A percentile compares a stretch with the other conserved stretches of the same genome.
Conservation (phyloP, 768 basidiomycete species). For the Botryobasidium botryosum region DNA sequence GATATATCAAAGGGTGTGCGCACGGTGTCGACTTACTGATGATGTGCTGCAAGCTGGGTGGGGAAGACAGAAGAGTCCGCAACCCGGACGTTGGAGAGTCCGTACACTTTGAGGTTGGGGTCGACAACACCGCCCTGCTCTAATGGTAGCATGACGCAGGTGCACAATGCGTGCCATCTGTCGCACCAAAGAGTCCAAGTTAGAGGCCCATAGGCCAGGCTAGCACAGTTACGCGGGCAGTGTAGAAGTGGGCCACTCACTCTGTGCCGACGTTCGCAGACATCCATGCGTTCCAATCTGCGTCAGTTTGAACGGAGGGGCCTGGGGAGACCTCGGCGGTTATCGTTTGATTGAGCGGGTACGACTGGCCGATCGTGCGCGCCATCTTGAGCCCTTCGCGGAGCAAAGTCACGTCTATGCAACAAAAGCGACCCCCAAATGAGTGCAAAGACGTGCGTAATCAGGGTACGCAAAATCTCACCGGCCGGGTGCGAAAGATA, state of each 20-base stretch:
- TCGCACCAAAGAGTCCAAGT: too few relatives aligned
- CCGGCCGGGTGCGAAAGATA: conserved; percentile 43
- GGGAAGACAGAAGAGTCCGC: conserved; percentile 14
- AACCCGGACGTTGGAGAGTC: conserved; percentile 19
- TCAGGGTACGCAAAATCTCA: conserved; percentile 13
- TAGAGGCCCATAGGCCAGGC: too few relatives aligned
- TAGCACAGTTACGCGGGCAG: too few relatives aligned
- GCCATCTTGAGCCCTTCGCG: conserved; percentile 47
- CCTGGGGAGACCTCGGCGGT: conserved; percentile 36
- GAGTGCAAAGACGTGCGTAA: background rate
- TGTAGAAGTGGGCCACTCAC: too few relatives aligned
- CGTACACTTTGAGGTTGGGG: conserved; percentile 19
- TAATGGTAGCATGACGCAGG: conserved; percentile 24
- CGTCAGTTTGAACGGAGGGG: conserved; percentile 33
- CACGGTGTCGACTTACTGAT: too few relatives aligned
- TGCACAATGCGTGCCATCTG: conserved; percentile 5
- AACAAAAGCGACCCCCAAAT: background rate
- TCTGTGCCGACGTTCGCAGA: conserved; percentile 30
- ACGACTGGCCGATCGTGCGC: conserved; percentile 33
- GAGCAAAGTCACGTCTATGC: conserved; percentile 28
- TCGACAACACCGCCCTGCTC: conserved; percentile 25
- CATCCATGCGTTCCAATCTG: conserved; percentile 38
- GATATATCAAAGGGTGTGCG: conserved; percentile 4
- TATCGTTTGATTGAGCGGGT: conserved; percentile 32
- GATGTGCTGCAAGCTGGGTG: conserved; percentile 28